Evolutionary conservation across 305 asterid species (phyloP).

Genomic region (Solanum aculeatissimum): DNA sequence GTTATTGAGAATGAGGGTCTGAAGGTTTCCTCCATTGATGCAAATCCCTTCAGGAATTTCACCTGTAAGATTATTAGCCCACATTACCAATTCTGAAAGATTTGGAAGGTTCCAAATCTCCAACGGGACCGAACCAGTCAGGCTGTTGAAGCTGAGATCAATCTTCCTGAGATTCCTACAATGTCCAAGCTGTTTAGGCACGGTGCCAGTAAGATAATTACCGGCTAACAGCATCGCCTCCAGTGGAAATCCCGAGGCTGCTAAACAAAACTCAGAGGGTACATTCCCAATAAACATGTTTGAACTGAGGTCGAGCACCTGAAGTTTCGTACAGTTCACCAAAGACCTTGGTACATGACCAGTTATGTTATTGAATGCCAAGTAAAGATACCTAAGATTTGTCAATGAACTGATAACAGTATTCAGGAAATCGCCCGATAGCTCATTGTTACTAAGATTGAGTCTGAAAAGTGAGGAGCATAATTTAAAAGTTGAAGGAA

Average conservation of each 20-base stretch:
- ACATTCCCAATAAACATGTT: slow-evolving; percentile 61
- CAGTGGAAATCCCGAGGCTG: slow-evolving; percentile 21
- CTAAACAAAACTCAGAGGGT: slow-evolving; percentile 54
- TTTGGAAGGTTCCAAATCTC: slow-evolving; percentile 66
- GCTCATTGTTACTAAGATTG: slow-evolving; percentile 58
- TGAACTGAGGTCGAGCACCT: slow-evolving; percentile 71
- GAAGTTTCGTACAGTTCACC: slow-evolving; percentile 44
- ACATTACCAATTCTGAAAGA: slow-evolving; percentile 63
- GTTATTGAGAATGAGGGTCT: slow-evolving; percentile 72
- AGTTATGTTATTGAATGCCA: slow-evolving; percentile 53
- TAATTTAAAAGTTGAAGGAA: slow-evolving; percentile 39
- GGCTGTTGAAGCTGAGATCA: slow-evolving; percentile 70
- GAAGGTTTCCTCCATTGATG: slow-evolving; percentile 59
- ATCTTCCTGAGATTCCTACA: slow-evolving; percentile 46
- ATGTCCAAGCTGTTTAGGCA: slow-evolving; percentile 50
- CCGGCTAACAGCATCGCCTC: slow-evolving; percentile 51
- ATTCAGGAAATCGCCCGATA: slow-evolving; percentile 57
- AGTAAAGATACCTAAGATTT: slow-evolving; percentile 37
- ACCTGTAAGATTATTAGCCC: slow-evolving; percentile 79
- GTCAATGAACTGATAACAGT: slow-evolving; percentile 56
- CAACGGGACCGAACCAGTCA: slow-evolving; percentile 48
- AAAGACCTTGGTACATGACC: slow-evolving; percentile 55
- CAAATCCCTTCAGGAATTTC: slow-evolving; percentile 75
- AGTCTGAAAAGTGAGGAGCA: slow-evolving; percentile 52
- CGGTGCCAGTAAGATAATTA: slow-evolving; percentile 51